Conservation (phyloP, 768 basidiomycete species). For the Kwoniella mangroviensis region DNA sequence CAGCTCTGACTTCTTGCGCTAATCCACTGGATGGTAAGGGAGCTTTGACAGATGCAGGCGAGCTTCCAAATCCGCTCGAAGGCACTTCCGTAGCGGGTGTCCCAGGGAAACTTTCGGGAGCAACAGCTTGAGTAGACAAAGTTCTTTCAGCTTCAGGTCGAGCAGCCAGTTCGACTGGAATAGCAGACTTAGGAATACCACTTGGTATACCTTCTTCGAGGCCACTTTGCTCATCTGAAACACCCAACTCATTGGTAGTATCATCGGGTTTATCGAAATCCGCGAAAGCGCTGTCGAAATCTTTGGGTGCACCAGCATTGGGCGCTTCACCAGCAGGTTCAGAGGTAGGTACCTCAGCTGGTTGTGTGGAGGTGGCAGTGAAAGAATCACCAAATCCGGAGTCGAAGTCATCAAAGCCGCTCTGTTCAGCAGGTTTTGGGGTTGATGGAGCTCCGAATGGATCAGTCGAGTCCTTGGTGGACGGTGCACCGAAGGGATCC, state of each 20-base stretch:
- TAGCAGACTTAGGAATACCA: slow-evolving; percentile 55
- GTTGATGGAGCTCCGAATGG: slow-evolving; percentile 40
- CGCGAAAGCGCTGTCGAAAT: slow-evolving; percentile 56
- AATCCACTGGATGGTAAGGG: slow-evolving; percentile 16
- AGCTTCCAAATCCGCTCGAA: neutral
- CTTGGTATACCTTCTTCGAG: slow-evolving; percentile 60
- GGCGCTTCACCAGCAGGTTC: slow-evolving; percentile 24
- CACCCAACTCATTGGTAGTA: neutral
- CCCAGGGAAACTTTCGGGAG: slow-evolving; percentile 40
- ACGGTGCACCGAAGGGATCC: slow-evolving; percentile 40
- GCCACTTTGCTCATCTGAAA: slow-evolving; percentile 10
- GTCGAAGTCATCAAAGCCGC: slow-evolving; percentile 43
- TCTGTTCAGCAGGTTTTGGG: neutral
- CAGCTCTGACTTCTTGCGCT: slow-evolving; percentile 3
- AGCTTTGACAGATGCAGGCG: slow-evolving; percentile 8
- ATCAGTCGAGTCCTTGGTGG: slow-evolving; percentile 26
- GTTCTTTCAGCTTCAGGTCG: slow-evolving; percentile 49
- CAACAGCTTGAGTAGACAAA: slow-evolving; percentile 48
- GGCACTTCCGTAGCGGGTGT: slow-evolving; percentile 33
- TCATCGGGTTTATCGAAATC: slow-evolving; percentile 32
- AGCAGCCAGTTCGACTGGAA: slow-evolving; percentile 31
- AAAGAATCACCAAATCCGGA: slow-evolving; percentile 55
- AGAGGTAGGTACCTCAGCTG: slow-evolving; percentile 6
- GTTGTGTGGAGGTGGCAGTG: slow-evolving; percentile 32
- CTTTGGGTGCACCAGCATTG: slow-evolving; percentile 15